Evolutionary conservation across 176 grass and related monocot genomes (phyloP).

Genomic region (Oryza australiensis): DNA sequence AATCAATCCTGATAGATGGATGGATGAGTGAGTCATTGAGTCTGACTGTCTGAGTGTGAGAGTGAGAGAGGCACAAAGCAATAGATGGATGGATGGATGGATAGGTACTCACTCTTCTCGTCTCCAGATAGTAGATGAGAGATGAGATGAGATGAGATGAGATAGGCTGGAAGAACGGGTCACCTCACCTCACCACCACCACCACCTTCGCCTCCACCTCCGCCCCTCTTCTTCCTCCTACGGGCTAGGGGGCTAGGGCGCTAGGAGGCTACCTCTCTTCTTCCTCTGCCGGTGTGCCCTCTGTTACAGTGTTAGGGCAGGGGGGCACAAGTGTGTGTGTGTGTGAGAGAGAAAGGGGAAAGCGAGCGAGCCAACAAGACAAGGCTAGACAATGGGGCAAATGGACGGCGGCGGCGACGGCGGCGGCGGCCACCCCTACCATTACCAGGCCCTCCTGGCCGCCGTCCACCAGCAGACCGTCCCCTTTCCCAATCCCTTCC

Average conservation of each 20-base stretch:
- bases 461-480: slow-evolving; percentile 45
- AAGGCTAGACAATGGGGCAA: slow-evolving; percentile 29
- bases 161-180: background rate
- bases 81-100: background rate
- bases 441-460: slow-evolving; percentile 56
- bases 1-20: no score
- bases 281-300: no score
- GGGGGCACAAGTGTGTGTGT: no score
- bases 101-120: no score
- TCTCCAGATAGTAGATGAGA: no score
- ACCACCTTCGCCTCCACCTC: background rate
- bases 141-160: background rate
- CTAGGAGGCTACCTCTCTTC: background rate
- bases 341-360: background rate
- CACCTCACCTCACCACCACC: background rate
- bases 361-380: background rate
- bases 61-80: background rate
- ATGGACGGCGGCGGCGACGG: slow-evolving; percentile 29
- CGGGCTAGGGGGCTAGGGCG: no score
- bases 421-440: slow-evolving; percentile 19
- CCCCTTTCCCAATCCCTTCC: slow-evolving; percentile 34
- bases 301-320: no score
- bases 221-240: background rate
- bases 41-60: no score
- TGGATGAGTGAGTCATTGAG: no score